Evolutionary conservation across 2,329 filamentous ascomycete genomes (phyloP), one percentile per base, ranked within the genome.

Genomic region (Piedraia hortae): DNA sequence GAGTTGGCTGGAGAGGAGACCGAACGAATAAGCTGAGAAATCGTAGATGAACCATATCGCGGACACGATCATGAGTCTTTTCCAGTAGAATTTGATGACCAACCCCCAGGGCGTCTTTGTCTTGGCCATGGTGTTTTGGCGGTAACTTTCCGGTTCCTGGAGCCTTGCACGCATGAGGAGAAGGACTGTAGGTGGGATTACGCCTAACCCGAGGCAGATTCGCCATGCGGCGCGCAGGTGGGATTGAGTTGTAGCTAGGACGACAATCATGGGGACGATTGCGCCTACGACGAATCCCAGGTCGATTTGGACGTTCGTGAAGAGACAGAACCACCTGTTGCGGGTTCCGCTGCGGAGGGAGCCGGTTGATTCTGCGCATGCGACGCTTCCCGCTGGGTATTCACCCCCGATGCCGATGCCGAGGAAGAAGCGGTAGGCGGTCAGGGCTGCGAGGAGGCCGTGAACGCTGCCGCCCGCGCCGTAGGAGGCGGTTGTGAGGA

Each of bases 261-360:
- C 27, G 13, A 70, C 43, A 20, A 71, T 50, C 46, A 66, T 65
- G 0, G 77, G 73, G 2, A 85, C 63, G 28, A 89, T 62, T 0
- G 73, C 67, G 5, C 74, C 67, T 24, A 82, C 53, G 2, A 88
- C 71, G 31, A 88, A 90, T 1, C 74, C 78, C 23, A 64, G 60
- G 39, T 88, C 74, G 28, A 89, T 88, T 53, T 78, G 72, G 12
- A 71, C 63, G 44, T 88, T 88, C 20, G 74, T 89, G 44, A 85
- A 88, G 31, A 89, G 47, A 28, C 50, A 46, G 30, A 53, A 91
- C 75, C 77, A 89, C 17, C 71, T 57, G 40, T 91, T 82, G n/a
- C 80, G 57, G 9, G 70, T 69, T 6, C 80, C 80, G 9, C 48
- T 44, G 43, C 77, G 75, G 27, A 91, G 53, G 40, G 88, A 75